Evolutionary conservation across 306 rosid genomes (phyloP).

Genomic region (Biancaea sappan): DNA sequence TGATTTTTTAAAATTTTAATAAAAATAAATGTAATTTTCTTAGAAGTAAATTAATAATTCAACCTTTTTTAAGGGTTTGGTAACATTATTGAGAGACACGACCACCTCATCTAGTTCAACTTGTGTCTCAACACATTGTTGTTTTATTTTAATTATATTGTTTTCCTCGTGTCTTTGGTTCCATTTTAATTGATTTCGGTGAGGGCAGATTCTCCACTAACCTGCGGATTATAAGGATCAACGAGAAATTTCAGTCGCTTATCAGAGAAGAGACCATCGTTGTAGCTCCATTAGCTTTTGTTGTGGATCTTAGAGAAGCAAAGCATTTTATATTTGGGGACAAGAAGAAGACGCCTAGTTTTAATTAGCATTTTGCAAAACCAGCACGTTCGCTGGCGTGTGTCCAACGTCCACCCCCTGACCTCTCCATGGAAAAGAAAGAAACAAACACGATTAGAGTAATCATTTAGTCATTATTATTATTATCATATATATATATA

Average conservation of each 20-base stretch:
- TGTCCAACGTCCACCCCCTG: background rate
- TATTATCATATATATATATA: too few relatives aligned
- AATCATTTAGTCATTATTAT: too few relatives aligned
- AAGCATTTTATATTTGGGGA: background rate
- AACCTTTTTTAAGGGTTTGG: background rate
- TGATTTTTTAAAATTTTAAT: too few relatives aligned
- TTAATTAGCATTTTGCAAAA: background rate
- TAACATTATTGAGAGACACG: slow-evolving; percentile 40
- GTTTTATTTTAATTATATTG: background rate
- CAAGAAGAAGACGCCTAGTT: background rate
- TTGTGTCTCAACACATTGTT: slow-evolving; percentile 12
- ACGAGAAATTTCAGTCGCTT: background rate
- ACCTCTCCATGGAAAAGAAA: background rate
- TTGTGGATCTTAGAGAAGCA: slow-evolving; percentile 1
- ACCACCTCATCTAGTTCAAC: slow-evolving; percentile 31
- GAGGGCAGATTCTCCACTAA: slow-evolving; percentile 30
- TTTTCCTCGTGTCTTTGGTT: background rate
- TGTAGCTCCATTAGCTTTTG: background rate
- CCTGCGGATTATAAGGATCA: background rate
- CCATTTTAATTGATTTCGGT: slow-evolving; percentile 24
- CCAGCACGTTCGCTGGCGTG: background rate
- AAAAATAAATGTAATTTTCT: too few relatives aligned
- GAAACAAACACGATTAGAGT: background rate
- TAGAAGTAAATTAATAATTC: too few relatives aligned
- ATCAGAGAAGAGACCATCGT: background rate